Conservation (phyloP, 805 yeast species). For the Lipomyces anomalus region DNA sequence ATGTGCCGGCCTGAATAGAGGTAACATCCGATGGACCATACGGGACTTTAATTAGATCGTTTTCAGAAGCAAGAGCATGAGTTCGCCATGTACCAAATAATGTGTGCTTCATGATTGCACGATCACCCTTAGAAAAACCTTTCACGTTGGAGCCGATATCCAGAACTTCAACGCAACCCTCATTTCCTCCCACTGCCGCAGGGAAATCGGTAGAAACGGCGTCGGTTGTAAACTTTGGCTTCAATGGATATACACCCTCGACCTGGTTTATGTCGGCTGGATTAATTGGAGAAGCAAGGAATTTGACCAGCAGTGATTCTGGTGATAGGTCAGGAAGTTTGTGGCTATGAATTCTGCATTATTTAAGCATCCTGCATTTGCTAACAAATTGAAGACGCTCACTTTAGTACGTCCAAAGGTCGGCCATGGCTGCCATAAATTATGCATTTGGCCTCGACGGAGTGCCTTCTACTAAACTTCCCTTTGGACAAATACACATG, state of each 20-base stretch:
- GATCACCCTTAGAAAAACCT: conserved; percentile 61
- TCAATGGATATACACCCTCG: conserved; percentile 80
- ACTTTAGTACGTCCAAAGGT: conserved; percentile 34
- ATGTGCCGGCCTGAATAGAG: conserved; percentile 63
- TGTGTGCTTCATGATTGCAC: conserved; percentile 74
- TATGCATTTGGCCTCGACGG: conserved; percentile 52
- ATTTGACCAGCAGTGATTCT: conserved; percentile 50
- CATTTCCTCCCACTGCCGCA: conserved; percentile 86
- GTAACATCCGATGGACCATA: conserved; percentile 36
- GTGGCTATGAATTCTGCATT: conserved; percentile 34
- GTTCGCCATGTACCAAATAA: conserved; percentile 94
- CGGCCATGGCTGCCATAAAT: conserved; percentile 64
- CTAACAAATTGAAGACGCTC: conserved; percentile 1
- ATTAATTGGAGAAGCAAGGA: conserved; percentile 78
- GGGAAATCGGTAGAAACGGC: conserved; percentile 52
- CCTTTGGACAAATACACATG: background rate
- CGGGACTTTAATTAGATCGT: conserved; percentile 54
- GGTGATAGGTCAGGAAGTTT: conserved; percentile 30
- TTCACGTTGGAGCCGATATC: conserved; percentile 54
- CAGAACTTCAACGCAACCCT: conserved; percentile 84
- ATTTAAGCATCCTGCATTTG: background rate
- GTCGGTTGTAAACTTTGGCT: conserved; percentile 51
- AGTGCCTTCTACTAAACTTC: no score
- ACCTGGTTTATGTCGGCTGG: conserved; percentile 86
- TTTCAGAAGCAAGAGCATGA: conserved; percentile 52